Evolutionary conservation across 192 early-diverging fungal species (phyloP), one percentile per base, ranked within the genome.

Genomic region (Backusella westeae): DNA sequence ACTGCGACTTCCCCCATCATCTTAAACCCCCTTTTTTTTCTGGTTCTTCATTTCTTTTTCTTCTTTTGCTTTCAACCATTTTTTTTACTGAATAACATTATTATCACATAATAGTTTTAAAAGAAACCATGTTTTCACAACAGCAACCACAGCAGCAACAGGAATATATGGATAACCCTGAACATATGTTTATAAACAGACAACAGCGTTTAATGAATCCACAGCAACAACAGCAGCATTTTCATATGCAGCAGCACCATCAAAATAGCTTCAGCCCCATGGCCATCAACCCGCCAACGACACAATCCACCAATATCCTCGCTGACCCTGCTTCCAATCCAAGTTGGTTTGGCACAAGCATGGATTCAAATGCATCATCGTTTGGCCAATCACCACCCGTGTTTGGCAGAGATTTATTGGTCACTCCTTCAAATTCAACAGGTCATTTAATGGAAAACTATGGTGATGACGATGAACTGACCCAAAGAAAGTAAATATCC

Each of bases 341-440:
- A 29, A 49, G 49, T 34, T 78, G 77, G 77, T 74, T 78, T 34
- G 67, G 77, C 34, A 78, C 72, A 23, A 78, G 77, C 59, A 39
- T 78, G 4, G 77, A 78, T 26, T 78, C 77, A 8, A 78, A 72
- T 34, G 72, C 71, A 6, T 78, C 77, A 1, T 78, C 77, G 7
- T 78, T 78, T 69, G 73, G 77, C 8, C 77, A 78, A 19, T 74
- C 72, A 23, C 70, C 70, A 17, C 70, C 70, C 15, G 68, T 74
- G n/a, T 78, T 65, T 69, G 75, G 75, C 17, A 68, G 72, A 53
- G 77, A 78, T 41, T 23, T 78, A 1, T 73, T 78, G 23, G 67
- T 78, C 6, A 73, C 77, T 1, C 77, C 77, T 26, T 78, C 77
- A 5, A 78, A 67, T 42, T 78, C 77, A 35, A 78, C 77, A 6